Evolutionary conservation across 2,329 filamentous ascomycete species (phyloP).

Genomic region (Alternaria longipes): DNA sequence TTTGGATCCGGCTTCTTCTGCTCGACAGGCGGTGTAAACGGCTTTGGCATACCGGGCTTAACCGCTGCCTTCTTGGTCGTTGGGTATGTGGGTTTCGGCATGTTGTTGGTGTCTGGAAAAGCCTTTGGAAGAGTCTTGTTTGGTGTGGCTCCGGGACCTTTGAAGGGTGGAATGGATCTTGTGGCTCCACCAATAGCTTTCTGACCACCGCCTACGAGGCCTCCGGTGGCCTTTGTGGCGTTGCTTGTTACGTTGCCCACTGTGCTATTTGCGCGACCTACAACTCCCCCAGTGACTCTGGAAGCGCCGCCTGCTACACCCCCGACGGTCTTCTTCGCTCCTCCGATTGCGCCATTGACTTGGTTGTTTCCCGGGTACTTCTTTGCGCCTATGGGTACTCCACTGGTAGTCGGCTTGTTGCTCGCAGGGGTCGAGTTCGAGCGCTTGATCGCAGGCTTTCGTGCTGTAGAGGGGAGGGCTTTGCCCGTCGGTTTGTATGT

Average conservation of each 20-base stretch:
- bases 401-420: constrained; percentile 27
- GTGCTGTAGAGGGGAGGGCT: constrained; percentile 41
- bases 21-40: constrained; percentile 31
- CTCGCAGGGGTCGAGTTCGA: constrained; percentile 46
- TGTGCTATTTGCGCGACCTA: constrained; percentile 25
- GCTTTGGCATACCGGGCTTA: constrained; percentile 37
- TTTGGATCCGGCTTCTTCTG: constrained; percentile 25
- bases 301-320: constrained; percentile 17
- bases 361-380: constrained; percentile 39
- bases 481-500: constrained; percentile 38
- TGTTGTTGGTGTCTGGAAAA: constrained; percentile 15
- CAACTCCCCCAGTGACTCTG: constrained; percentile 14
- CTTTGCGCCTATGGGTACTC: constrained; percentile 38
- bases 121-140: constrained; percentile 20
- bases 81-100: constrained; percentile 29
- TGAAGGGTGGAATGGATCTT: constrained; percentile 17
- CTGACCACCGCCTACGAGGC: constrained; percentile 17
- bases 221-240: constrained; percentile 14
- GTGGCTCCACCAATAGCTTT: constrained; percentile 24
- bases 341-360: constrained; percentile 16
- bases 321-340: constrained; percentile 37
- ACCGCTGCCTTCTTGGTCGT: constrained; percentile 41
- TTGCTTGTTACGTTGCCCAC: constrained; percentile 14
- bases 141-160: constrained; percentile 7
- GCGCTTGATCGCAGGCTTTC: constrained; percentile 43